Base-by-base conservation (phyloP, 2,329 filamentous ascomycete species). In the Thermoascus crustaceus region DNA sequence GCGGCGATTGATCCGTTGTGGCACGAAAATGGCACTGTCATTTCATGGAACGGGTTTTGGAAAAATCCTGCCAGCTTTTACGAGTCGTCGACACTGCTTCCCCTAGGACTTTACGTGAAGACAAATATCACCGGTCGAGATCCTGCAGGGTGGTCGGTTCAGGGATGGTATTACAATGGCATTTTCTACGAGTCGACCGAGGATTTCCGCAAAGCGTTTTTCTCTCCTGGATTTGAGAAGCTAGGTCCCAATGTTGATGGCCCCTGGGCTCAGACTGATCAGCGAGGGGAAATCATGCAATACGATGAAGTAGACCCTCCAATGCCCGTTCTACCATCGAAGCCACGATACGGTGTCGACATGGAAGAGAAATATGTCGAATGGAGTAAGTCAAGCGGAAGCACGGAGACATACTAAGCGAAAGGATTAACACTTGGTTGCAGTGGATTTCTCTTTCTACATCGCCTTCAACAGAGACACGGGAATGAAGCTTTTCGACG, bases 161-260 rank as follows among this genome's bases (percentile, higher is more conserved):
- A 63, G 11, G 69, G 68, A 2, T 76, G 72, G 69, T 65, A 72
- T 10, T 76, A 75, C 46, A 68, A 73, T 38, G 65, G 66, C 29
- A 50, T 69, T n/a, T 69, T 69, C 41, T 78, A 76, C 45, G 49
- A 61, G 20, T 67, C 66, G 4, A 69, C 67, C 1, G 59, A 72
- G 11, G 63, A 60, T 3, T 70, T 75, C 49, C 54, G 67, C 21
- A 44, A 37, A 0, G 69, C 70, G 2, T 68, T 46, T 30, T 34
- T 32, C 7, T 41, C 37, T 2, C 35, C 43, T 6, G 35, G 24
- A 4, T 49, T 50, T 32, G 37, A 36, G 13, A 42, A 40, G 16
- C 34, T 10, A 7, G 21, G 11, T 25, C n/a, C 22, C 9, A 34
- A 34, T 25, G n/a, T 25, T 5, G 46, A 50, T 18, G 49, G 41